Evolutionary conservation across 2,329 filamentous ascomycete species (phyloP).

Genomic region (Aspergillus sp.): DNA sequence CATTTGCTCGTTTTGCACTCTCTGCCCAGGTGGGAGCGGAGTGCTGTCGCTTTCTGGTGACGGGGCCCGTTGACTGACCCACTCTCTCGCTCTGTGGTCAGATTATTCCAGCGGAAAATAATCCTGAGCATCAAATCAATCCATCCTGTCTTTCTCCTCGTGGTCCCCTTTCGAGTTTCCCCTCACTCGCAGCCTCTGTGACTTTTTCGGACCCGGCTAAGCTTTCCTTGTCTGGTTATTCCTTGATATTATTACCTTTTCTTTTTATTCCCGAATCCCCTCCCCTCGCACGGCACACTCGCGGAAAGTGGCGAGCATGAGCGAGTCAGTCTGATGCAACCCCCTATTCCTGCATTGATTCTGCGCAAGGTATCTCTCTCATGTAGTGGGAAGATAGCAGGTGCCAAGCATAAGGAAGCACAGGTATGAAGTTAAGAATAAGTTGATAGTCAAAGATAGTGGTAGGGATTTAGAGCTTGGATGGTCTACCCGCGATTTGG

Average conservation of each 20-base stretch:
- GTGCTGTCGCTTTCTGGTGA: slow-evolving; percentile 32
- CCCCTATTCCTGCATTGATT: slow-evolving; percentile 1
- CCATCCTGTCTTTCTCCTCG: slow-evolving; percentile 1
- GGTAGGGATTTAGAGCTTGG: slow-evolving; percentile 30
- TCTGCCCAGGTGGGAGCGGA: slow-evolving; percentile 17
- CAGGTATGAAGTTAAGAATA: slow-evolving; percentile 26
- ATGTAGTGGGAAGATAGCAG: neutral
- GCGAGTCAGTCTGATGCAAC: slow-evolving; percentile 10
- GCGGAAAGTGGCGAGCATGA: slow-evolving; percentile 11
- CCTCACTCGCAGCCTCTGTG: slow-evolving; percentile 20
- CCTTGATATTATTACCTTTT: slow-evolving; percentile 13
- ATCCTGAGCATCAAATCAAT: neutral
- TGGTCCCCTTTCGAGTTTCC: slow-evolving; percentile 18
- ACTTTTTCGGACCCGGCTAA: slow-evolving; percentile 27
- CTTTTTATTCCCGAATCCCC: slow-evolving; percentile 7
- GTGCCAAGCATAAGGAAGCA: neutral
- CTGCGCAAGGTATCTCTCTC: neutral
- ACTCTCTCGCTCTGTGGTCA: slow-evolving; percentile 14
- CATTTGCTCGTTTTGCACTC: slow-evolving; percentile 22
- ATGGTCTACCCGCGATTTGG: slow-evolving; percentile 43
- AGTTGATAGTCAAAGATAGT: slow-evolving; percentile 23
- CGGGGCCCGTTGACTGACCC: slow-evolving; percentile 28
- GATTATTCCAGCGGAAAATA: neutral
- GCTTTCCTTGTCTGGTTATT: slow-evolving; percentile 29
- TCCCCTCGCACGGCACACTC: slow-evolving; percentile 7